A percentile compares a stretch with the other conserved stretches of the same genome.
Evolutionary conservation across 768 basidiomycete genomes (phyloP).

Genomic region (Suillus fuscotomentosus): DNA sequence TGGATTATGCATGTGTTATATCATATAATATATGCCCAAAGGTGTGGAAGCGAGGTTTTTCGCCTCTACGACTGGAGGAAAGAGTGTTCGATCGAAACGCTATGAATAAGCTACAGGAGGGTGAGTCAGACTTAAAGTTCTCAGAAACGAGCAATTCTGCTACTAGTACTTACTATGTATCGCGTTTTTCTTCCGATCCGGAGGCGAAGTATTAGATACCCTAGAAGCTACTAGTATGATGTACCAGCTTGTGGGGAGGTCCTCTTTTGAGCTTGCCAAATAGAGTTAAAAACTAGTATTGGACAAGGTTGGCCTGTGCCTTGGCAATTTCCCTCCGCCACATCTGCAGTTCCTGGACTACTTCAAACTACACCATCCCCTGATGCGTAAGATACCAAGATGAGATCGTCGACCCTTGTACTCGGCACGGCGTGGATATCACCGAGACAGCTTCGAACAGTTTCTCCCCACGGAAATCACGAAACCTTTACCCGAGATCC

Average conservation of each 20-base stretch:
- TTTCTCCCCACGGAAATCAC: conserved; percentile 79
- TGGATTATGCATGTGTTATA: background rate
- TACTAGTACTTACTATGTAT: too few species aligned
- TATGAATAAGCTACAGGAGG: conserved; percentile 71
- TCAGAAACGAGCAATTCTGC: conserved; percentile 3
- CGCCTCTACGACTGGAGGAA: conserved; percentile 6
- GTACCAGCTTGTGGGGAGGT: conserved; percentile 28
- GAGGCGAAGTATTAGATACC: conserved; percentile 54
- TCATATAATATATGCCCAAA: background rate
- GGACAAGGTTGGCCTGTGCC: conserved; percentile 50
- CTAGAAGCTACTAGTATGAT: conserved; percentile 60
- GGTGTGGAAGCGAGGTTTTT: too few species aligned
- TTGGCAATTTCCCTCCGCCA: background rate
- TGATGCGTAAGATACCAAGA: conserved; percentile 59
- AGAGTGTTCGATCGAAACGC: conserved; percentile 54
- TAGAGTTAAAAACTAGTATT: conserved; percentile 46
- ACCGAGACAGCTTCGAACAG: conserved; percentile 63
- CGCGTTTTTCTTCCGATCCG: conserved; percentile 49
- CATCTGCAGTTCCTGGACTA: conserved; percentile 71
- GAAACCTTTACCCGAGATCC: conserved; percentile 64
- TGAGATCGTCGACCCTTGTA: conserved; percentile 53
- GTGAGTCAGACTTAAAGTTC: conserved; percentile 42
- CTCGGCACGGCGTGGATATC: background rate
- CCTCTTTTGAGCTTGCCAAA: conserved; percentile 56
- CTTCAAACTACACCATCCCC: conserved; percentile 51